Evolutionary conservation across 371 early-diverging fungal genomes (phyloP), one percentile per base, ranked within the genome.

Genomic region (Mucor piriformis): DNA sequence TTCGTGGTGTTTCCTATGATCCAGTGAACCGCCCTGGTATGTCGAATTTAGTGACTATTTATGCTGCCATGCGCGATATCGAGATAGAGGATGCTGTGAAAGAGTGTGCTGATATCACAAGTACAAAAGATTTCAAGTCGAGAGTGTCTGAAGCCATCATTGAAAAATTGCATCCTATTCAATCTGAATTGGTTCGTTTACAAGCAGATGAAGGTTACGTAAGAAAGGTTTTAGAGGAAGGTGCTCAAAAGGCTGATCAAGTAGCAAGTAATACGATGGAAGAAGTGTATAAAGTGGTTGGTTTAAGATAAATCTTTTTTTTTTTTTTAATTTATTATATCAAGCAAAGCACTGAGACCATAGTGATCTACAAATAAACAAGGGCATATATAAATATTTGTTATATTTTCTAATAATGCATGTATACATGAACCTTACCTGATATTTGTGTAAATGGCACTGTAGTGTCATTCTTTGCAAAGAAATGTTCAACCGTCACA

Each of bases 1-100:
- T 77, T 3, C 62, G 65, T 2, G 86, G 86, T 2, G 84, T 97
- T 24, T 80, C 87, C 2, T 96, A 84, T 64, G 91, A 94, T 55
- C 87, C 90, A 0, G 69, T 51, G 6, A 57, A 61, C 4, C 79
- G 96, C 27, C 95, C 97, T 0, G 97, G 94, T 12, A 85, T 97
- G 6, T 81, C 89, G 27, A 96, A 95, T 60, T 67, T 97, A 57
- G 46, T 95, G 18, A 63, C 78, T 6, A 90, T 96, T 34, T 91
- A 90, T 64, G 81, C 90, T 1, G 86, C 83, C 8, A 63, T 87
- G 60, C 78, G 66, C 6, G 72, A 74, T 6, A 63, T 74, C 6
- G 50, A 66, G 0, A 53, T 77, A 2, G 79, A 83, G 11, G 73
- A 71, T 10, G 76, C 82, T 4, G 78, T 83, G 0, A 72, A 69